Evolutionary conservation across 345 rosid species (phyloP), one percentile per base, ranked within the genome.

Genomic region (Lumnitzera racemosa): DNA sequence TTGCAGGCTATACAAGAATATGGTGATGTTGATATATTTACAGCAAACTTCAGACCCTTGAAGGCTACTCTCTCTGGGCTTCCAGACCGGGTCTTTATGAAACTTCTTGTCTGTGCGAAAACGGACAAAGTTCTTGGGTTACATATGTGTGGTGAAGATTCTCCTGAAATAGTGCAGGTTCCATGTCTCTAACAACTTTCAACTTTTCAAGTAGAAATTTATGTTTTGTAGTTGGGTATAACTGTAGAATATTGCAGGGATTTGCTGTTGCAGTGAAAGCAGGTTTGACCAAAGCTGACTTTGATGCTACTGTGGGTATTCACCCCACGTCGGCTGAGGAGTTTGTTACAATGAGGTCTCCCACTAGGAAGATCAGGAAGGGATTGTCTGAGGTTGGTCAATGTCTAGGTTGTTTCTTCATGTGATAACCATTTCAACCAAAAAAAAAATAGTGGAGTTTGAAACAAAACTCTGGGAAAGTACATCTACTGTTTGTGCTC

Each of bases 291-390:
- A 92, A 92, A 74, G 83, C 79, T 6, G 96, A 89, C 72, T 85
- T 89, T 58, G 96, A 92, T 84, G 72, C 83, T 31, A 92, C 96
- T 3, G 85, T 89, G 51, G 96, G 98, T 75, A 64, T 92, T 76
- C 98, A 92, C 62, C 98, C 96, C 16, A 92, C 96, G 58, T 70
- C 96, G 1, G 94, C 94, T 24, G 96, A 89, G 78, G 96, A 92
- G 76, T 80, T 92, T 51, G 96, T 92, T 61, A 92, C 94, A 6
- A 82, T 87, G 96, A 85, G 96, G 74, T 80, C 79, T 49, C 94
- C 96, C 61, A 76, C 90, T 59, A 78, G 94, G 58, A 87, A 87
- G 71, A 76, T 85, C 66, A 79, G 96, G 70, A 73, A 71, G 51
- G 63, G 62, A 59, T 61, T 67, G 43, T 67, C 91, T 31, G 85